phyloP scores from a whole-genome alignment of 257 asterid genomes.

The Gardenia jasminoides region DNA sequence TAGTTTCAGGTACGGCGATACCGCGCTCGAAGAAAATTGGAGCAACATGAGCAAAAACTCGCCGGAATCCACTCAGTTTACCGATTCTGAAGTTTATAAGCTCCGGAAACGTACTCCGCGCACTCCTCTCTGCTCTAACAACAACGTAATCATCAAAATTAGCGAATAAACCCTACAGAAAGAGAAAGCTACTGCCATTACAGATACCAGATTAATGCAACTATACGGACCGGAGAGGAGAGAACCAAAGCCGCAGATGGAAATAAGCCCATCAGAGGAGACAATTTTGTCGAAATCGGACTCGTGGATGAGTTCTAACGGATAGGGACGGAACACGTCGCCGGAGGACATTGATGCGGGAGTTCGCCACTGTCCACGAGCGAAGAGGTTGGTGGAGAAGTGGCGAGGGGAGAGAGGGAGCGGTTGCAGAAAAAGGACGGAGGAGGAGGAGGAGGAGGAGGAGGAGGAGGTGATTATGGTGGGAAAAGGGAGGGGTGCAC shows the following conservation, averaged over 20 bases:
- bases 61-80: slow-evolving; percentile 78
- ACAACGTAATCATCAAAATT: neutral
- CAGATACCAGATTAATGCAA: no score
- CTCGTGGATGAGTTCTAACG: slow-evolving; percentile 56
- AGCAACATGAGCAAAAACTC: slow-evolving; percentile 89
- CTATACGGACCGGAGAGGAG: slow-evolving; percentile 77
- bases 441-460: no score
- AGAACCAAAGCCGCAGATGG: slow-evolving; percentile 92
- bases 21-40: slow-evolving; percentile 94
- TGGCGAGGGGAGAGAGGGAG: neutral
- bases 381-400: slow-evolving; percentile 10
- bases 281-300: slow-evolving; percentile 70
- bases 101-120: slow-evolving; percentile 93
- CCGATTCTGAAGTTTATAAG: slow-evolving; percentile 83
- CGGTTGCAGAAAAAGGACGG: neutral
- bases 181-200: neutral
- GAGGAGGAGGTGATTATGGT: neutral
- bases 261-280: slow-evolving; percentile 74
- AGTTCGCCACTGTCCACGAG: neutral
- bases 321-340: slow-evolving; percentile 13
- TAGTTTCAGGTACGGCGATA: slow-evolving; percentile 81
- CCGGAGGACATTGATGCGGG: slow-evolving; percentile 20
- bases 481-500: neutral
- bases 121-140: slow-evolving; percentile 69
- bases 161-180: neutral